A percentile compares a stretch with the other conserved stretches of the same genome.
These are phyloP conservation scores for Pseudonectria foliicola DNA, from an alignment of 2,329 filamentous ascomycete species.

Conservation along the genomic window DNA sequence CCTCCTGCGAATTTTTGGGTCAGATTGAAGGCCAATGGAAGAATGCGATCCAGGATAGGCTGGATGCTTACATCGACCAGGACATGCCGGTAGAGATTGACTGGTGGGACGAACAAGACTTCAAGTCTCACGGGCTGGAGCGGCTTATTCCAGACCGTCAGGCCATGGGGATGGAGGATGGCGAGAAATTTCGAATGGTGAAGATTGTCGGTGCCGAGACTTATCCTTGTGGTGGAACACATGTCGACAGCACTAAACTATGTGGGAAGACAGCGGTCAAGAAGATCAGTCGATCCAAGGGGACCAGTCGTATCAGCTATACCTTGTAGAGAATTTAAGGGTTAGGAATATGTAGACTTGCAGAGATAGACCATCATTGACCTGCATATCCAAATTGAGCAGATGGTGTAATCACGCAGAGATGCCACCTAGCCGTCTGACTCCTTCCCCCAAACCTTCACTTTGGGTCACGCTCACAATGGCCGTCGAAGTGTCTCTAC, in stretches of 20 bases:
- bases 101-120: conserved; percentile 61
- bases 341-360: too few relatives aligned
- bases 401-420: too few relatives aligned
- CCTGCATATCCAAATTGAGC: too few relatives aligned
- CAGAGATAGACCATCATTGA: too few relatives aligned
- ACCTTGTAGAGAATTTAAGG: too few relatives aligned
- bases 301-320: conserved; percentile 53
- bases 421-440: too few relatives aligned
- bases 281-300: conserved; percentile 60
- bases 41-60: conserved; percentile 50
- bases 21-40: conserved; percentile 58
- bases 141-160: conserved; percentile 46
- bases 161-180: conserved; percentile 22
- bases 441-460: too few relatives aligned
- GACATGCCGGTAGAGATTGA: conserved; percentile 52
- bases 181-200: conserved; percentile 58
- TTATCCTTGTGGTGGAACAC: conserved; percentile 71
- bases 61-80: conserved; percentile 50
- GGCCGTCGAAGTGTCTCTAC: too few relatives aligned
- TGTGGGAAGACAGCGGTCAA: conserved; percentile 57
- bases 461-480: too few relatives aligned
- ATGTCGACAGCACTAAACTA: conserved; percentile 53
- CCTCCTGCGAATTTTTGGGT: conserved; percentile 61
- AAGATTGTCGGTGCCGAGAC: conserved; percentile 60
- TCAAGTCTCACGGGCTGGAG: conserved; percentile 45